Percentiles rank a stretch among this genome's conserved stretches.
These are phyloP conservation scores for Bruguiera sexangula DNA, from an alignment of 345 rosid genomes.

Conservation along the genomic window DNA sequence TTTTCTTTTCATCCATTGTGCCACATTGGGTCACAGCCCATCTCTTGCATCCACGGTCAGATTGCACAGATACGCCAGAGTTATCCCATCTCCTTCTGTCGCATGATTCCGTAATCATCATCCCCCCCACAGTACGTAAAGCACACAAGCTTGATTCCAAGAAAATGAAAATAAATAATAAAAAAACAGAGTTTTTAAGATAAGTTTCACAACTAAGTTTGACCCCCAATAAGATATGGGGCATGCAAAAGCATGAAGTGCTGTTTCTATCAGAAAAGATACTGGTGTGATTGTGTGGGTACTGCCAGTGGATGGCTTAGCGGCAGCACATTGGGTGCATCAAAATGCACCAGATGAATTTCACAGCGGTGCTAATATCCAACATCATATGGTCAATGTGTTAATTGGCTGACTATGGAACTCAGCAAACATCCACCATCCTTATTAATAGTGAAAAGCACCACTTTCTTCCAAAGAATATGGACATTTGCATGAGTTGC, in stretches of 20 bases:
- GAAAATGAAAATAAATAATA: background rate
- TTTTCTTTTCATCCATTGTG: conserved; percentile 17
- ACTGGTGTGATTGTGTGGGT: background rate
- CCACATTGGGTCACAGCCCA: conserved; percentile 19
- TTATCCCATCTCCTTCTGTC: conserved; percentile 22
- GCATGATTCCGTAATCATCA: background rate
- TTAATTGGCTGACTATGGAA: conserved; percentile 4
- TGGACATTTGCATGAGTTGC: too few relatives aligned
- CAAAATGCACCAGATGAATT: conserved; percentile 13
- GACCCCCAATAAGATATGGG: background rate
- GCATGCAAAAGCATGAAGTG: background rate
- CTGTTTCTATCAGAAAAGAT: conserved; percentile 7
- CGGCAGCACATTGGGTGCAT: background rate
- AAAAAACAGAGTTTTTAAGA: background rate
- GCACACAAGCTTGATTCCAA: background rate
- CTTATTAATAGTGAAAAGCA: background rate
- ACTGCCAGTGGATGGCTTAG: conserved; percentile 6
- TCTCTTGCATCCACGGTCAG: conserved; percentile 28
- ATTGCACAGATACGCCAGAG: conserved; percentile 26
- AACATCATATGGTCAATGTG: background rate
- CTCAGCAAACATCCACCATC: background rate
- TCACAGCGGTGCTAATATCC: conserved; percentile 7
- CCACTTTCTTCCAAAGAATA: background rate
- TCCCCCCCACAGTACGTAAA: conserved; percentile 11
- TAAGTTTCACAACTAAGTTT: background rate